These are phyloP conservation scores for Yarrowia divulgata DNA, from an alignment of 805 yeast species.

Conservation along the genomic window DNA sequence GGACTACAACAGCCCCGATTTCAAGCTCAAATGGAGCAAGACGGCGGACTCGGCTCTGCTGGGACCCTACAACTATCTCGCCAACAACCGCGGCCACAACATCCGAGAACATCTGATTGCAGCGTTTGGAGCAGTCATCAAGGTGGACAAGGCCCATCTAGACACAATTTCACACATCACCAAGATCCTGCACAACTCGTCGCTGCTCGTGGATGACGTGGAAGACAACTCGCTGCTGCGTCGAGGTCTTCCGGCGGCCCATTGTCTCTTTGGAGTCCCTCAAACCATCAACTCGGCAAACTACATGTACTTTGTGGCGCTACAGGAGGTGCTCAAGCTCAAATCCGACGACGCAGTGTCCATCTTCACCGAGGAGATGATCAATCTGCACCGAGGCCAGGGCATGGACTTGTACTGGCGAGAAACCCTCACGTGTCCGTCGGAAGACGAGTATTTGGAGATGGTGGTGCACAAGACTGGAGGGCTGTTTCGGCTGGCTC, in stretches of 20 bases:
- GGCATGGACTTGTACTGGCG: slow-evolving; percentile 91
- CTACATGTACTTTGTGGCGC: slow-evolving; percentile 78
- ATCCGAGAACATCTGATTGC: slow-evolving; percentile 58
- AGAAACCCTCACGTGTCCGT: slow-evolving; percentile 65
- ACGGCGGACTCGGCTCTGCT: slow-evolving; percentile 26
- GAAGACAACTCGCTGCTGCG: slow-evolving; percentile 78
- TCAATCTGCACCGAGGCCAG: slow-evolving; percentile 87
- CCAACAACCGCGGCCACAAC: slow-evolving; percentile 63
- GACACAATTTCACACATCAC: slow-evolving; percentile 57
- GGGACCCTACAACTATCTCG: slow-evolving; percentile 63
- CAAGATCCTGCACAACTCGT: slow-evolving; percentile 69
- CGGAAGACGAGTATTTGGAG: slow-evolving; percentile 66
- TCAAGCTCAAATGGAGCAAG: slow-evolving; percentile 32
- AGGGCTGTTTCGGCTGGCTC: slow-evolving; percentile 80
- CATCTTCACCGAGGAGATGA: slow-evolving; percentile 72
- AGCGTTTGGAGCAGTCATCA: slow-evolving; percentile 61
- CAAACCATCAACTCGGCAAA: slow-evolving; percentile 84
- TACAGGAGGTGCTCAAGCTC: slow-evolving; percentile 57
- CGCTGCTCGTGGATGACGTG: slow-evolving; percentile 82
- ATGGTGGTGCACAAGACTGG: slow-evolving; percentile 94
- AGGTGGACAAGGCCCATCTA: slow-evolving; percentile 54
- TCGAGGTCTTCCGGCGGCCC: slow-evolving; percentile 83
- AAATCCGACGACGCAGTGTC: slow-evolving; percentile 49
- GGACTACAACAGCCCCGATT: slow-evolving; percentile 28
- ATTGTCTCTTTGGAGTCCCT: slow-evolving; percentile 76